Evolutionary conservation across 345 rosid genomes (phyloP), one percentile per base, ranked within the genome.

Genomic region (Arabidopsis suecica): DNA sequence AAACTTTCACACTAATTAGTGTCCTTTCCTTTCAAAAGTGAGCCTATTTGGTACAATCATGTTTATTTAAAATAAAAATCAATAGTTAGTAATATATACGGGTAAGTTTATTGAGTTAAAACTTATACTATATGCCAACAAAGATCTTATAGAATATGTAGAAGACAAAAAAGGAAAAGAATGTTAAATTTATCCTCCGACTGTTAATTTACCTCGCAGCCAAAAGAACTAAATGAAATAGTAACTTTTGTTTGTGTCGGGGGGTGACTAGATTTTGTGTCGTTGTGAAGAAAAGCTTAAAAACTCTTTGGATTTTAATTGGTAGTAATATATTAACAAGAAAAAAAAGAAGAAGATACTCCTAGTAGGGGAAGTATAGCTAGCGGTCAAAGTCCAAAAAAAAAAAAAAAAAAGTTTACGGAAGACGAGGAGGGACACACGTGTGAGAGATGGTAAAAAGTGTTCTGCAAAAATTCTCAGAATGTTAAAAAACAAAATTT

Each of bases 371-470:
- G 16, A 34, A 23, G 9, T 72, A 51, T 23, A 28, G 32, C 32
- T 28, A 28, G 69, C 55, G 12, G 70, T 56, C 55, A 72, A 20
- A 54, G 45, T 66, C 41, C 38, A 57, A 56, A 65, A 36, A 2
- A 65, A 37, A n/a, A 37, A 37, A 9, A 2, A 9, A 38, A 40
- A 3, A 40, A 10, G 59, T 2, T 36, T 37, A 74, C 58, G 60
- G 67, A 50, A 48, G 66, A 47, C 66, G 72, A 58, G 57, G 78
- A 53, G 13, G 20, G 14, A 58, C 62, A 60, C 79, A 75, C 79
- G 73, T 75, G 79, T 67, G 68, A 71, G 75, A 6, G 75, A 14
- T 30, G 67, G 60, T 66, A 58, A 74, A 56, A 5, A 45, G 48
- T 28, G 41, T 38, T 49, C 69, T 75, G 38, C 38, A n/a, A 59